Conservation (phyloP, 1,139 yeast genomes). For the Yamadazyma taylorii region DNA sequence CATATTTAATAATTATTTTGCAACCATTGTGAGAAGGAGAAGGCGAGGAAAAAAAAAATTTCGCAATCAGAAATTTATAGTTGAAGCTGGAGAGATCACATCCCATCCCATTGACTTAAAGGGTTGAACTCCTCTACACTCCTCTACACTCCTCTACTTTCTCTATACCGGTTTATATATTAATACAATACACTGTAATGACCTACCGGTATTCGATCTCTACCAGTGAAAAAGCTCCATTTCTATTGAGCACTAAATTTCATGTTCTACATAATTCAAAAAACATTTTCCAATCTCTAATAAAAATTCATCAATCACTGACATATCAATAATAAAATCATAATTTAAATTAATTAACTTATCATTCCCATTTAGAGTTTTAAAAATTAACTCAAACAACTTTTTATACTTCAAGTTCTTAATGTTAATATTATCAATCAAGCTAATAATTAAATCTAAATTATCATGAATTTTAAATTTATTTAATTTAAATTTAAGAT, state of each 20-base stretch:
- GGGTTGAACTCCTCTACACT: too few relatives aligned
- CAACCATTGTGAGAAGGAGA: too few relatives aligned
- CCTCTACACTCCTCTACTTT: too few relatives aligned
- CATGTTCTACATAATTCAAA: constrained; percentile 15
- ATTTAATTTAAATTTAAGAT: constrained; percentile 32
- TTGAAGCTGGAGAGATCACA: too few relatives aligned
- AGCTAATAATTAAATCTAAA: constrained; percentile 25
- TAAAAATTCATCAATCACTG: constrained; percentile 22
- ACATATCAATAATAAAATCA: constrained; percentile 36
- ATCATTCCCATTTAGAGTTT: constrained; percentile 27
- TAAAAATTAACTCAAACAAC: constrained; percentile 42
- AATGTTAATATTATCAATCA: constrained; percentile 39
- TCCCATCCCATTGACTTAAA: too few relatives aligned
- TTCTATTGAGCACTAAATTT: too few relatives aligned
- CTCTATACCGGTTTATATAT: too few relatives aligned
- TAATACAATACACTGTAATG: too few relatives aligned
- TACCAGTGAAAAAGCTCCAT: background rate
- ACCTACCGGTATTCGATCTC: too few relatives aligned
- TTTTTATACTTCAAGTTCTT: constrained; percentile 41
- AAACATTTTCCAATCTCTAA: constrained; percentile 27
- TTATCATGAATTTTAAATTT: constrained; percentile 27
- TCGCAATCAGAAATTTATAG: too few relatives aligned
- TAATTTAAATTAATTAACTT: constrained; percentile 38
- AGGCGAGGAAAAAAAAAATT: too few relatives aligned
- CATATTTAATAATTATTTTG: too few relatives aligned